phyloP scores from a whole-genome alignment of 2,329 filamentous ascomycete species.

The Lachnellula arida region DNA sequence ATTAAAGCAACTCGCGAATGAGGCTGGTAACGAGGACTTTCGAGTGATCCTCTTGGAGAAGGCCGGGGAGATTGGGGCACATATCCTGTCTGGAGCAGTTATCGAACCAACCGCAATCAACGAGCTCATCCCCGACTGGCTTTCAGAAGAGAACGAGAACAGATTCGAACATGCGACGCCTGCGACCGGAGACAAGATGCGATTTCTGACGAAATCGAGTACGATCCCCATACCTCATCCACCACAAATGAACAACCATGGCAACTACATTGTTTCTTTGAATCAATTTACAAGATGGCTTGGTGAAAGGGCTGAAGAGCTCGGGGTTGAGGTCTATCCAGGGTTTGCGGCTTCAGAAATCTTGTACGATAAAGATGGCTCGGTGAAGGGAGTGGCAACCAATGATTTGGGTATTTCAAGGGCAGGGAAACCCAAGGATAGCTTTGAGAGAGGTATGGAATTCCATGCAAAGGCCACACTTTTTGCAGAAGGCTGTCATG shows the following conservation, averaged over 20 bases:
- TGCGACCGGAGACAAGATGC: constrained; percentile 81
- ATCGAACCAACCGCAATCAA: constrained; percentile 84
- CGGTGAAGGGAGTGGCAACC: constrained; percentile 89
- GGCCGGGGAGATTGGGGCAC: constrained; percentile 88
- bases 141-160: constrained; percentile 79
- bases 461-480: constrained; percentile 91
- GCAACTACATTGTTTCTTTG: constrained; percentile 94
- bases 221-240: constrained; percentile 80
- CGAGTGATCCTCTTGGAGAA: constrained; percentile 91
- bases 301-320: constrained; percentile 90
- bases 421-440: constrained; percentile 79
- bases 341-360: constrained; percentile 94
- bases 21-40: constrained; percentile 93
- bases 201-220: constrained; percentile 79
- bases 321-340: constrained; percentile 93
- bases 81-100: constrained; percentile 94
- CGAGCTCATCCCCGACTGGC: constrained; percentile 91
- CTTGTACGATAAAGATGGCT: constrained; percentile 79
- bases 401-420: constrained; percentile 86
- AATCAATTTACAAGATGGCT: constrained; percentile 97
- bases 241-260: constrained; percentile 96
- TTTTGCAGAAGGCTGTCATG: constrained; percentile 92
- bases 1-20: constrained; percentile 91
- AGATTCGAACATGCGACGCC: constrained; percentile 85
- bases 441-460: constrained; percentile 96